These are phyloP conservation scores for Kwoniella dendrophila DNA, from an alignment of 768 basidiomycete genomes.

Conservation along the genomic window DNA sequence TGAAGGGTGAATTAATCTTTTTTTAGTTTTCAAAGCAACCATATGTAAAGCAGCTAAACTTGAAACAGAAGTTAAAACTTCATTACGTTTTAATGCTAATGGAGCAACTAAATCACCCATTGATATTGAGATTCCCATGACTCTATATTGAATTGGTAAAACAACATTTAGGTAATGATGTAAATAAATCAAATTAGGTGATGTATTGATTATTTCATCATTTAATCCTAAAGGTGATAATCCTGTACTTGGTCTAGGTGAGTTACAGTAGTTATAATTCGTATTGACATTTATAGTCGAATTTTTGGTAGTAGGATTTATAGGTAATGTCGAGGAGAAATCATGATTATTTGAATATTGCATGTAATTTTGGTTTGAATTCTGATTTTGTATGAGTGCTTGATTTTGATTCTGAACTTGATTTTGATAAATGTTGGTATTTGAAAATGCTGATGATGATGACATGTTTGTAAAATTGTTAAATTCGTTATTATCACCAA, in stretches of 20 bases:
- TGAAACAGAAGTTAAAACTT: slow-evolving; percentile 17
- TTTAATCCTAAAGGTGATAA: not conserved
- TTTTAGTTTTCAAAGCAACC: slow-evolving; percentile 20
- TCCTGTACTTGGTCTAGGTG: not conserved
- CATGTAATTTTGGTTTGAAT: no score
- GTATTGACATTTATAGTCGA: no score
- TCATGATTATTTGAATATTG: no score
- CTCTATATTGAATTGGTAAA: slow-evolving; percentile 27
- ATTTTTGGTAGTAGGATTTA: no score
- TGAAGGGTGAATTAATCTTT: not conserved
- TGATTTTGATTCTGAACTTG: not conserved
- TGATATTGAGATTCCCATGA: not conserved
- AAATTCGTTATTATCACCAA: no score
- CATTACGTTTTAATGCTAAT: slow-evolving; percentile 19
- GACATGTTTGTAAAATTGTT: not conserved
- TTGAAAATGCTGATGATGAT: no score
- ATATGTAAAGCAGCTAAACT: slow-evolving; percentile 31
- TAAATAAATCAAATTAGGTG: slow-evolving; percentile 20
- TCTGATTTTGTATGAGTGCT: no score
- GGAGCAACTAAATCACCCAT: slow-evolving; percentile 26
- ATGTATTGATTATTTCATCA: not conserved
- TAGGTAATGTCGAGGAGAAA: no score
- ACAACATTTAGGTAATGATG: slow-evolving; percentile 34
- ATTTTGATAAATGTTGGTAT: not conserved
- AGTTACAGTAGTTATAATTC: no score